Evolutionary conservation across 176 grass and related monocot species (phyloP).

Genomic region (Musa beccarii): DNA sequence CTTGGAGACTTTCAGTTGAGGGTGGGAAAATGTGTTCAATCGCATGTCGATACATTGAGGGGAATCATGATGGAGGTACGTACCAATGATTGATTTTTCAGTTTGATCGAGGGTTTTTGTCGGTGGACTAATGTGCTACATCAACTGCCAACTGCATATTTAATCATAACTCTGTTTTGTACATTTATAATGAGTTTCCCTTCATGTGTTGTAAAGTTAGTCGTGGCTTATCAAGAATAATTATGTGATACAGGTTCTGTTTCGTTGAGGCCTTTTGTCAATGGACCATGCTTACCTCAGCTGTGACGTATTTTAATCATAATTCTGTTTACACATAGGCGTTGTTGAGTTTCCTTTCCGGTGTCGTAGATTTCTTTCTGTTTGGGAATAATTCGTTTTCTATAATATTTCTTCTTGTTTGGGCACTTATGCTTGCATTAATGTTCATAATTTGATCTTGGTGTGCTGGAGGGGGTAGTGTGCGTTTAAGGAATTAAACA

Average conservation of each 20-base stretch:
- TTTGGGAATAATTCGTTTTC: neutral
- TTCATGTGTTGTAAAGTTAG: no score
- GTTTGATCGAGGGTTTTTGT: neutral
- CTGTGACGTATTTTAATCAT: neutral
- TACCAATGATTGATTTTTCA: neutral
- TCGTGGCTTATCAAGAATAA: no score
- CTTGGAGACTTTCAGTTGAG: slow-evolving; percentile 76
- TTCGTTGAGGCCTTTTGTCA: no score
- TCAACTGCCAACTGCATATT: neutral
- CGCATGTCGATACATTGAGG: slow-evolving; percentile 51
- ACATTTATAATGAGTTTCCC: no score
- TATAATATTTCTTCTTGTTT: neutral
- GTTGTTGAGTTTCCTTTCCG: neutral
- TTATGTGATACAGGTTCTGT: no score
- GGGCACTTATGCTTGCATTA: neutral
- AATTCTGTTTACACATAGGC: neutral
- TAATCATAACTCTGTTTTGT: no score
- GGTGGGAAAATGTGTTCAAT: slow-evolving; percentile 85
- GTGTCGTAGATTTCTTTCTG: neutral
- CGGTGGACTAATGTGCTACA: no score
- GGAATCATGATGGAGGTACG: slow-evolving; percentile 94
- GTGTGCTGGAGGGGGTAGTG: no score
- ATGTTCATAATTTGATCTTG: no score
- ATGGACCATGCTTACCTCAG: no score
- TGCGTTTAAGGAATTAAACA: no score